Conservation (phyloP, 2,329 filamentous ascomycete species). For the Rhynchosporium secalis region DNA sequence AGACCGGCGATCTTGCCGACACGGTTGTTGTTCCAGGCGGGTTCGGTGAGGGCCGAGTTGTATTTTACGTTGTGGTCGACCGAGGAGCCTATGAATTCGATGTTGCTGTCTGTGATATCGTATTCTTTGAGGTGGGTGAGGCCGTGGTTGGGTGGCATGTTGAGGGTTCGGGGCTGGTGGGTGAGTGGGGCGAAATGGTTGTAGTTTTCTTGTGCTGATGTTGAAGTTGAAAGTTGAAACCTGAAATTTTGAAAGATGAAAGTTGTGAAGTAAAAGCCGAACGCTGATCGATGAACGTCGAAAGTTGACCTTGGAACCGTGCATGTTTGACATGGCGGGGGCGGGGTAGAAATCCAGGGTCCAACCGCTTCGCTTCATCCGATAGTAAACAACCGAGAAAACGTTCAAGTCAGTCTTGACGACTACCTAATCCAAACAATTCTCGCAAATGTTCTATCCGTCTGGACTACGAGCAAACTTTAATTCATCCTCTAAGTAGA, state of each 20-base stretch:
- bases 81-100: conserved; percentile 62
- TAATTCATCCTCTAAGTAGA: too few relatives aligned
- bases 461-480: too few relatives aligned
- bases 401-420: too few relatives aligned
- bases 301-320: too few relatives aligned
- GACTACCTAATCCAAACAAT: too few relatives aligned
- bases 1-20: conserved; percentile 57
- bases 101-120: conserved; percentile 68
- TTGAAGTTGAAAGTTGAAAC: not conserved
- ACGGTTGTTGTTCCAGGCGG: conserved; percentile 63
- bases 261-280: not conserved
- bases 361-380: too few relatives aligned
- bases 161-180: not conserved
- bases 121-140: conserved; percentile 64
- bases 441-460: too few relatives aligned
- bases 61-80: conserved; percentile 69
- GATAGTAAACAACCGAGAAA: too few relatives aligned
- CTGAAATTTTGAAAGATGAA: not conserved
- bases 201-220: not conserved
- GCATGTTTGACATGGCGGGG: not conserved
- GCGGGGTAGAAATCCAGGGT: too few relatives aligned
- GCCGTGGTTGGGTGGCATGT: conserved; percentile 62
- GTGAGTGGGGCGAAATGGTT: too few relatives aligned
- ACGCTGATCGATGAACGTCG: not conserved
- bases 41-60: conserved; percentile 63